Evolutionary conservation across 2,329 filamentous ascomycete genomes (phyloP).

Genomic region (Pleurostoma richardsiae): DNA sequence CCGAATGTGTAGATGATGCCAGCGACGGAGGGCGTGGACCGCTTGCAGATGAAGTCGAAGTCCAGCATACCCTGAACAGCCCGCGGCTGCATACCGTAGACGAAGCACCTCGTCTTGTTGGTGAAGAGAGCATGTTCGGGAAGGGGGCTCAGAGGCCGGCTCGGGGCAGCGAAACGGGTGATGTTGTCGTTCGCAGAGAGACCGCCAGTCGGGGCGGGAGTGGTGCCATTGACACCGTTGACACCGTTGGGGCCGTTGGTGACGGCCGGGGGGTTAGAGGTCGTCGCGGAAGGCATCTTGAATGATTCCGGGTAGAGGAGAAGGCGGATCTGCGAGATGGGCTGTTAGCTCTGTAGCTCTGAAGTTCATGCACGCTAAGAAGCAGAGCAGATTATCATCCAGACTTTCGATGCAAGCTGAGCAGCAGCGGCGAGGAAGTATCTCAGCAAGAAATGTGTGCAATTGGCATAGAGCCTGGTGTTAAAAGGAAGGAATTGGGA

Average conservation of each 20-base stretch:
- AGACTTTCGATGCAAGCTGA: background rate
- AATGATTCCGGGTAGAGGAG: conserved; percentile 3
- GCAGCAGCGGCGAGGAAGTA: background rate
- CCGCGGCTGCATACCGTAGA: conserved; percentile 97
- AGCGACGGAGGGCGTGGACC: conserved; percentile 89
- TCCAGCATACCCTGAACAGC: conserved; percentile 92
- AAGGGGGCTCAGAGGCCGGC: conserved; percentile 84
- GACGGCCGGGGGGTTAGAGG: conserved; percentile 39
- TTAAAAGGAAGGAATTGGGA: too few relatives aligned
- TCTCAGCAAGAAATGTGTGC: background rate
- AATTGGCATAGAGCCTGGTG: too few relatives aligned
- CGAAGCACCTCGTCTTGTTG: conserved; percentile 99
- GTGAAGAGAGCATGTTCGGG: conserved; percentile 92
- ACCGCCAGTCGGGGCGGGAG: conserved; percentile 26
- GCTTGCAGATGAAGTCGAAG: conserved; percentile 99
- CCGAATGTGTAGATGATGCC: conserved; percentile 99
- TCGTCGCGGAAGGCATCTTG: conserved; percentile 40
- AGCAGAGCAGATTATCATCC: background rate
- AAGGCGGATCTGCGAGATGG: background rate
- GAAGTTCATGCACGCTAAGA: background rate
- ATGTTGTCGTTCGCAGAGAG: conserved; percentile 96
- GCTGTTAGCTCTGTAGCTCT: background rate
- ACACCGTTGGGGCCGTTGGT: conserved; percentile 44
- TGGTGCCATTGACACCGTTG: conserved; percentile 42
- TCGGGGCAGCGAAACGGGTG: conserved; percentile 88